Conservation (phyloP, 129 eudicot species). For the Centaurea solstitialis region DNA sequence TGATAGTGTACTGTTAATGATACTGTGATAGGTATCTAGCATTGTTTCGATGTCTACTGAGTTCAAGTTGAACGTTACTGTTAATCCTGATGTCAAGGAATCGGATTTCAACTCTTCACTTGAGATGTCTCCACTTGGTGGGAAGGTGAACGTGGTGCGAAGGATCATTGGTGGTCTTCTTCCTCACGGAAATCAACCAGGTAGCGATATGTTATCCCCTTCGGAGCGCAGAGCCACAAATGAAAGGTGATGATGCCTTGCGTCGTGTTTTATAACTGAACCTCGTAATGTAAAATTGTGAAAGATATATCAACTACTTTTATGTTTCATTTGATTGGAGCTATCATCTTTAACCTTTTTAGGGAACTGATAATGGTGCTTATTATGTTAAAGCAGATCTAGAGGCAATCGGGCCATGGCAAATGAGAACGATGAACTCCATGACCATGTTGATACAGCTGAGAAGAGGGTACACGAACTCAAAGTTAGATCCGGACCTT, state of each 20-base stretch:
- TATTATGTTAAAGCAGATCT: slow-evolving; percentile 34
- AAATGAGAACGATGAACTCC: slow-evolving; percentile 19
- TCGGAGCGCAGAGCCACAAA: slow-evolving; percentile 45
- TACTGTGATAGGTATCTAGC: slow-evolving; percentile 24
- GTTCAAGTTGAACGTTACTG: slow-evolving; percentile 46
- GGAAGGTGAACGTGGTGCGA: slow-evolving; percentile 42
- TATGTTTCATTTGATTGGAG: not conserved
- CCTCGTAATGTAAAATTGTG: not conserved
- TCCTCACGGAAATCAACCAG: slow-evolving; percentile 39
- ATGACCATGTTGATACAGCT: slow-evolving; percentile 19
- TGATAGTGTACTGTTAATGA: not conserved
- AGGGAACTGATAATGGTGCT: not conserved
- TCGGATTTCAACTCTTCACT: slow-evolving; percentile 38
- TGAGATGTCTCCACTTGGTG: slow-evolving; percentile 39
- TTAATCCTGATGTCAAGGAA: slow-evolving; percentile 44
- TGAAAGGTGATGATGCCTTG: slow-evolving; percentile 45
- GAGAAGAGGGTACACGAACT: slow-evolving; percentile 51
- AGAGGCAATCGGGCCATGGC: slow-evolving; percentile 40
- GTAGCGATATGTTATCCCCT: slow-evolving; percentile 20
- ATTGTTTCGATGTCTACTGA: slow-evolving; percentile 40
- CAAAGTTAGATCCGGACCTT: slow-evolving; percentile 54
- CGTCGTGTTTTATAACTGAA: not conserved
- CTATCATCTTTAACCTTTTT: not conserved
- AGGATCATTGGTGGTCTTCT: slow-evolving; percentile 49
- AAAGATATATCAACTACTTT: not conserved